These are phyloP conservation scores for Crepidotus variabilis DNA, from an alignment of 768 basidiomycete species.

Conservation along the genomic window DNA sequence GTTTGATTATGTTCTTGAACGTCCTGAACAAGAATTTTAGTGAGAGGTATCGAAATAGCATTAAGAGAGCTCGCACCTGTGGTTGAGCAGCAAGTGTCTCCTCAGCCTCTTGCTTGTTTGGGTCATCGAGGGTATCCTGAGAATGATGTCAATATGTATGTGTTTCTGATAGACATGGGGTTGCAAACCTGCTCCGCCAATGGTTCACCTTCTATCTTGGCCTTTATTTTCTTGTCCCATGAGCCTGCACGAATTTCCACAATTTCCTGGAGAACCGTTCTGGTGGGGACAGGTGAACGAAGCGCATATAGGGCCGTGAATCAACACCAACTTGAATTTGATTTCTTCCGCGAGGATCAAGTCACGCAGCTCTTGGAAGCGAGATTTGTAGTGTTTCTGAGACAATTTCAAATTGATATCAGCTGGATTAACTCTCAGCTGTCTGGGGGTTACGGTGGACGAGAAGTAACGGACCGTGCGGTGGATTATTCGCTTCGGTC, in stretches of 20 bases:
- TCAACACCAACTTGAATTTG: slow-evolving; percentile 62
- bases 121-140: not conserved
- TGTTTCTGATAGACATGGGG: not conserved
- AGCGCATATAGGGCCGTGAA: not conserved
- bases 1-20: too few species aligned
- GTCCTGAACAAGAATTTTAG: too few species aligned
- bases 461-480: slow-evolving; percentile 45
- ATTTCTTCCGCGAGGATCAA: slow-evolving; percentile 71
- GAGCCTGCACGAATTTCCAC: slow-evolving; percentile 67
- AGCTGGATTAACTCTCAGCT: slow-evolving; percentile 38
- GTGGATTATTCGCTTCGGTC: slow-evolving; percentile 45
- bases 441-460: not conserved
- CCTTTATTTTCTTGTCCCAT: slow-evolving; percentile 51
- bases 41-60: too few species aligned
- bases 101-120: too few species aligned
- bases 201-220: not conserved
- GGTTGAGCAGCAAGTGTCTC: too few species aligned
- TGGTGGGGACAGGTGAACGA: slow-evolving; percentile 20
- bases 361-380: slow-evolving; percentile 68
- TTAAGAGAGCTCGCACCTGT: too few species aligned
- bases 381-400: slow-evolving; percentile 65
- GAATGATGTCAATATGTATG: not conserved
- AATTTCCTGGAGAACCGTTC: slow-evolving; percentile 69
- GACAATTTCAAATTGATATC: slow-evolving; percentile 66
- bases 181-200: not conserved